Conservation (phyloP, 208 protist species). For the Dictyostelium gargantuum region DNA sequence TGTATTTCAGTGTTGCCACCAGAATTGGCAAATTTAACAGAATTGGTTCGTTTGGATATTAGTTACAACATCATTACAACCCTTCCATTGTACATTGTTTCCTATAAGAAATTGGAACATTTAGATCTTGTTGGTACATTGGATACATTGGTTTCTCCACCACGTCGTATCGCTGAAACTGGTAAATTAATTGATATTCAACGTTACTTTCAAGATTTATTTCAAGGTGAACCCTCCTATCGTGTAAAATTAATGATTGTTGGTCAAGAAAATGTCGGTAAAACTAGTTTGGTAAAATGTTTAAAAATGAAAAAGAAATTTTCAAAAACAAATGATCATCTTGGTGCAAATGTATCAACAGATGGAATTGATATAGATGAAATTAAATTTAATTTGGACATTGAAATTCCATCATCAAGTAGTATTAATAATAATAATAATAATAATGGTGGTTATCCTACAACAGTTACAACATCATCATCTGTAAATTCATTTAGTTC, state of each 20-base stretch:
- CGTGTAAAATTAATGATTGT: conserved; percentile 63
- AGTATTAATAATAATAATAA: not conserved
- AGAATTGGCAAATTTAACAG: not conserved
- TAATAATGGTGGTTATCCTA: too few species aligned
- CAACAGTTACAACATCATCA: too few species aligned
- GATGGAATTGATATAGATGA: conserved; percentile 70
- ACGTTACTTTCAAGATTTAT: conserved; percentile 51
- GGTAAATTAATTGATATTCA: conserved; percentile 7
- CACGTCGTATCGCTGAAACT: conserved; percentile 2
- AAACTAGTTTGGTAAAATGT: conserved; percentile 54
- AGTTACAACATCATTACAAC: conserved; percentile 31
- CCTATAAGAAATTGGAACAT: not conserved
- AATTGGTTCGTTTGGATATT: conserved; percentile 21
- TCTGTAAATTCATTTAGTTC: too few species aligned
- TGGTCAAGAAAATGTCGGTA: conserved; percentile 64
- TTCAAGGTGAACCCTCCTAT: conserved; percentile 45
- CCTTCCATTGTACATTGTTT: conserved; percentile 19
- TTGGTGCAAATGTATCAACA: conserved; percentile 46
- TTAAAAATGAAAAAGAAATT: conserved; percentile 57
- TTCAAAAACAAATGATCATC: not conserved
- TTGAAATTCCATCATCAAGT: not conserved
- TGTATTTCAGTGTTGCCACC: not conserved
- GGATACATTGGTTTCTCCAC: conserved; percentile 5
- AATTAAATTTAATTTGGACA: conserved; percentile 22
- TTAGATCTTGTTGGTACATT: not conserved